phyloP scores from a whole-genome alignment of 2,329 filamentous ascomycete species.

The Phaeosphaeria sp. region DNA sequence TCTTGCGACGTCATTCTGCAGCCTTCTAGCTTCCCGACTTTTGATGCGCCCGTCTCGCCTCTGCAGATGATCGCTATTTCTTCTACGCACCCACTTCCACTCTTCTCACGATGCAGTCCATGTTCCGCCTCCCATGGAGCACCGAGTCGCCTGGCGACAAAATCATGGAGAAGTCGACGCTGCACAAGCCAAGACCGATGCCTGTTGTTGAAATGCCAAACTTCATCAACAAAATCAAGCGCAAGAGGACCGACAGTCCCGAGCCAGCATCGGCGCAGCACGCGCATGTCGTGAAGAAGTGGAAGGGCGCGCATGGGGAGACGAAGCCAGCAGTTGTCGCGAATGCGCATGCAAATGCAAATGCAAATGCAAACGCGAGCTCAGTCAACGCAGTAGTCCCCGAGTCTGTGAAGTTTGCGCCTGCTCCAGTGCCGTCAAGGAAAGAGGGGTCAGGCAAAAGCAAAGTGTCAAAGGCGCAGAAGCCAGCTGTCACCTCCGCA shows the following conservation, averaged over 20 bases:
- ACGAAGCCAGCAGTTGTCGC: slow-evolving; percentile 30
- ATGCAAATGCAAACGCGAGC: slow-evolving; percentile 9
- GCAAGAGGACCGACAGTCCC: slow-evolving; percentile 61
- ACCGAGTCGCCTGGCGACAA: slow-evolving; percentile 51
- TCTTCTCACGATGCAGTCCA: slow-evolving; percentile 55
- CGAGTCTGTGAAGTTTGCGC: slow-evolving; percentile 20
- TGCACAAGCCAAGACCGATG: slow-evolving; percentile 52
- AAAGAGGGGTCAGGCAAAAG: slow-evolving; percentile 41
- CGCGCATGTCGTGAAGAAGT: slow-evolving; percentile 48
- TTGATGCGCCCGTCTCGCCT: slow-evolving; percentile 41
- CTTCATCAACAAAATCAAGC: slow-evolving; percentile 61
- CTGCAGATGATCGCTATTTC: slow-evolving; percentile 49
- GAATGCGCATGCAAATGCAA: slow-evolving; percentile 4
- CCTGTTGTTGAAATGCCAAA: slow-evolving; percentile 54
- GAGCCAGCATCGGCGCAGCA: slow-evolving; percentile 44
- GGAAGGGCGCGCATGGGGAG: slow-evolving; percentile 44
- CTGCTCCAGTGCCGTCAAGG: slow-evolving; percentile 27
- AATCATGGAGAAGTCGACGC: slow-evolving; percentile 51
- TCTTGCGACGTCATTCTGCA: slow-evolving; percentile 42
- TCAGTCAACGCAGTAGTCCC: slow-evolving; percentile 25
- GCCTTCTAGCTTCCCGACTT: slow-evolving; percentile 30
- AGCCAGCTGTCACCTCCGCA: slow-evolving; percentile 26
- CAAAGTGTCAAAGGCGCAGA: slow-evolving; percentile 32
- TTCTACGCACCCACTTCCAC: slow-evolving; percentile 46
- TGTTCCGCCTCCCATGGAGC: slow-evolving; percentile 59